These are phyloP conservation scores for Fusarium sterilihyphosum DNA, from an alignment of 2,329 filamentous ascomycete genomes.

Conservation along the genomic window DNA sequence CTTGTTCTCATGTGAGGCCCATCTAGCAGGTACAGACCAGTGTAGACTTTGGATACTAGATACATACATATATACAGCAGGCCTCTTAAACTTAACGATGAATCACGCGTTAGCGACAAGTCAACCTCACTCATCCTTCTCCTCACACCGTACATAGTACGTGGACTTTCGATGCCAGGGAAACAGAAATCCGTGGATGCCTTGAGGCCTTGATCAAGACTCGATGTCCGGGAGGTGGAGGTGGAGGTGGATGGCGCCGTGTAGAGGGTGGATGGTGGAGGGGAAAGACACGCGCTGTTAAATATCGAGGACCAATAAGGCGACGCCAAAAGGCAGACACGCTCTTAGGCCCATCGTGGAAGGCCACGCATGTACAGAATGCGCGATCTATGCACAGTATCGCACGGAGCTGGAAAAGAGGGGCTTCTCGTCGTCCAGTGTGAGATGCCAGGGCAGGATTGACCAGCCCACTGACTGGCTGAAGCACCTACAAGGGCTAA, in stretches of 20 bases:
- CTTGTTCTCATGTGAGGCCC: constrained; percentile 10
- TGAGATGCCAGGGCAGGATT: neutral
- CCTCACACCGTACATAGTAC: constrained; percentile 5
- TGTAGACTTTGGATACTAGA: neutral
- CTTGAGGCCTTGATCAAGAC: constrained; percentile 27
- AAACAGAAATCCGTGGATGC: constrained; percentile 16
- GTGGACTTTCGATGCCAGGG: constrained; percentile 1
- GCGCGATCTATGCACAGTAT: constrained; percentile 26
- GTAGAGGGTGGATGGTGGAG: constrained; percentile 27
- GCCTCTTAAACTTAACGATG: neutral
- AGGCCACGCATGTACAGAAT: constrained; percentile 30
- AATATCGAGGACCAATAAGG: constrained; percentile 30
- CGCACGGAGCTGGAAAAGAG: constrained; percentile 30
- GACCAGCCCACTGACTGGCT: constrained; percentile 20
- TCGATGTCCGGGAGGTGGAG: constrained; percentile 28
- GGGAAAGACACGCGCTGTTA: constrained; percentile 31
- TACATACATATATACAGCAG: neutral
- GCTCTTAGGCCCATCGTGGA: constrained; percentile 30
- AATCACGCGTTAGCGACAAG: constrained; percentile 6
- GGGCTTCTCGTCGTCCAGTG: constrained; percentile 18
- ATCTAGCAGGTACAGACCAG: neutral
- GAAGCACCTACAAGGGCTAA: constrained; percentile 16
- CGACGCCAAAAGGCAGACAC: constrained; percentile 41
- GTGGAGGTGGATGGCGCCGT: constrained; percentile 34
- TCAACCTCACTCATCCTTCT: constrained; percentile 10